phyloP scores from a whole-genome alignment of 768 basidiomycete species.

The Amanita muscaria region DNA sequence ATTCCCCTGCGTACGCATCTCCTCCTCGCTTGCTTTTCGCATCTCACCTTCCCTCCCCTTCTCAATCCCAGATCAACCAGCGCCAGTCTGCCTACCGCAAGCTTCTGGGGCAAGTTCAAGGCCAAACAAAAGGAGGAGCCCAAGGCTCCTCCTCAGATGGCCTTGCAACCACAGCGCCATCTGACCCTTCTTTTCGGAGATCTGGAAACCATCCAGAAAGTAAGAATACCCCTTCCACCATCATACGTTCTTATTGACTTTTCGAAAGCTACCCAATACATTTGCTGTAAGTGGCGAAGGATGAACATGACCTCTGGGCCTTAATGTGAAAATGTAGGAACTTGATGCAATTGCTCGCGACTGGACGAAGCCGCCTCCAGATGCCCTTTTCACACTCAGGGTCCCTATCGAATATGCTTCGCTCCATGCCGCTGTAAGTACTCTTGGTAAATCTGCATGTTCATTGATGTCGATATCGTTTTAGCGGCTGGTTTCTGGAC shows the following conservation, averaged over 20 bases:
- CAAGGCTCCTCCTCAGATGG: slow-evolving; percentile 37
- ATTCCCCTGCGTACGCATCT: slow-evolving; percentile 65
- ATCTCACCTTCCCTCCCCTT: slow-evolving; percentile 27
- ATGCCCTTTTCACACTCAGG: slow-evolving; percentile 64
- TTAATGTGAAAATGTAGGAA: no score
- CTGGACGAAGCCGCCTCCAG: slow-evolving; percentile 83
- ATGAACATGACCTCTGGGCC: no score
- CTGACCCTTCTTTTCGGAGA: slow-evolving; percentile 78
- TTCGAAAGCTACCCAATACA: slow-evolving; percentile 53
- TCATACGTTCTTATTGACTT: slow-evolving; percentile 11
- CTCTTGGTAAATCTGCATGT: slow-evolving; percentile 8
- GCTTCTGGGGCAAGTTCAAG: slow-evolving; percentile 64
- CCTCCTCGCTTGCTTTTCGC: slow-evolving; percentile 18
- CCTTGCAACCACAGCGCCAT: slow-evolving; percentile 64
- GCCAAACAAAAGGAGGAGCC: slow-evolving; percentile 62
- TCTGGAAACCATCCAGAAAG: slow-evolving; percentile 80
- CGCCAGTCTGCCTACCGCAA: slow-evolving; percentile 46
- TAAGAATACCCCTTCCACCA: slow-evolving; percentile 17
- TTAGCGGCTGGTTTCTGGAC: slow-evolving; percentile 71
- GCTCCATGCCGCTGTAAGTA: slow-evolving; percentile 69
- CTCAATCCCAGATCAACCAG: slow-evolving; percentile 60
- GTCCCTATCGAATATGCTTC: slow-evolving; percentile 86
- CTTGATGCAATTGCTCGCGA: slow-evolving; percentile 72
- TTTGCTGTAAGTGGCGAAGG: slow-evolving; percentile 50
- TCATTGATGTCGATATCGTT: slow-evolving; percentile 15